Evolutionary conservation across 306 rosid genomes (phyloP).

Genomic region (Prunus mume): DNA sequence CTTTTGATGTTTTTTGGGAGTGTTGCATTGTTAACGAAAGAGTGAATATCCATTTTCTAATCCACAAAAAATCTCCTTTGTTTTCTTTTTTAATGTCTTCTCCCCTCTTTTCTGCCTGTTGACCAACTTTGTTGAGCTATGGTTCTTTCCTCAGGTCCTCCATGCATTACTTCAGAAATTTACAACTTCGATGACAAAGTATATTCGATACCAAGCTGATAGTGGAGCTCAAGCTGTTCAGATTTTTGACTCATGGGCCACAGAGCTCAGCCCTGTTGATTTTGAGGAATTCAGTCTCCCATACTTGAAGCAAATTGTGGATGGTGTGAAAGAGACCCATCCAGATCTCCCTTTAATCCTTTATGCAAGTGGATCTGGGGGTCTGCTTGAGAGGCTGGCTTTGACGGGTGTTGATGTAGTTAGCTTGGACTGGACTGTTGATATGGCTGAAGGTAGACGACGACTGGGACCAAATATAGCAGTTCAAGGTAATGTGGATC

Average conservation of each 20-base stretch:
- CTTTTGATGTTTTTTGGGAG: not conserved
- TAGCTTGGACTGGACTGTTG: slow-evolving; percentile 98
- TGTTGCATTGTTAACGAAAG: not conserved
- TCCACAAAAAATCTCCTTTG: not conserved
- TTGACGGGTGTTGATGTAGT: slow-evolving; percentile 86
- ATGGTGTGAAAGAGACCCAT: slow-evolving; percentile 70
- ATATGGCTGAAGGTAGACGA: slow-evolving; percentile 91
- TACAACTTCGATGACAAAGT: slow-evolving; percentile 79
- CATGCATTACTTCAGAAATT: slow-evolving; percentile 82
- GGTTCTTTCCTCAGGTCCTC: slow-evolving; percentile 54
- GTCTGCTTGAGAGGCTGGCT: slow-evolving; percentile 86
- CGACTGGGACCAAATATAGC: slow-evolving; percentile 73
- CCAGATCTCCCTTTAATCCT: slow-evolving; percentile 88
- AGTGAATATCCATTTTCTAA: not conserved
- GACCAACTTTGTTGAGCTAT: slow-evolving; percentile 9
- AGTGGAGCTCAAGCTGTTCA: slow-evolving; percentile 97
- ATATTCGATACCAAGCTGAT: slow-evolving; percentile 89
- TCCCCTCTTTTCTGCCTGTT: too few species aligned
- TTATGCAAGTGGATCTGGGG: slow-evolving; percentile 97
- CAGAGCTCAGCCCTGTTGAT: slow-evolving; percentile 89
- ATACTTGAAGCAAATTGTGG: slow-evolving; percentile 87
- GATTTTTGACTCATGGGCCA: slow-evolving; percentile 94
- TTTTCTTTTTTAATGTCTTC: not conserved
- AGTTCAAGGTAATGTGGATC: slow-evolving; percentile 96
- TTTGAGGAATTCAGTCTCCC: slow-evolving; percentile 96